Conservation (phyloP, 805 yeast genomes). For the Candida hispaniensis region DNA sequence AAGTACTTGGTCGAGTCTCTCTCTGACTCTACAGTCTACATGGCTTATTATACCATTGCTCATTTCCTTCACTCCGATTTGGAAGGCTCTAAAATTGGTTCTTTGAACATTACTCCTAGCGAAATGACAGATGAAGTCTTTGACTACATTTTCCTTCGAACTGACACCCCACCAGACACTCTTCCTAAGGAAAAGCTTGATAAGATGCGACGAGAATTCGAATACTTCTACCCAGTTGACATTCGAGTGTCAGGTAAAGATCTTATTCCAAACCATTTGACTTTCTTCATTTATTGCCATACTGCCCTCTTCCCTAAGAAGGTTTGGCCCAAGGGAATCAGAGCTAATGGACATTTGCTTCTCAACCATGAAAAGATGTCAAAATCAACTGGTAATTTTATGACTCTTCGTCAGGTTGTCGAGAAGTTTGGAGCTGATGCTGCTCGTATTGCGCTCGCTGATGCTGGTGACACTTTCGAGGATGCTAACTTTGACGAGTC, state of each 20-base stretch:
- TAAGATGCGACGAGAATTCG: constrained; percentile 82
- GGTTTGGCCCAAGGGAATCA: constrained; percentile 88
- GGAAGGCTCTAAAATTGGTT: constrained; percentile 68
- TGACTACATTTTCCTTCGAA: constrained; percentile 75
- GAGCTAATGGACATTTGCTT: constrained; percentile 92
- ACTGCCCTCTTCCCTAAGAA: constrained; percentile 85
- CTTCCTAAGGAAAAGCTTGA: constrained; percentile 60
- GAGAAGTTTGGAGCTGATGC: constrained; percentile 96
- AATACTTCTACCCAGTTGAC: constrained; percentile 93
- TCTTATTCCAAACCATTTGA: constrained; percentile 92
- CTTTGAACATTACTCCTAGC: constrained; percentile 62
- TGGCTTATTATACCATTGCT: constrained; percentile 84
- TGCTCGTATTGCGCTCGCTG: constrained; percentile 92
- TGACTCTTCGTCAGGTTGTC: constrained; percentile 76
- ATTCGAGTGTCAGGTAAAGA: constrained; percentile 91
- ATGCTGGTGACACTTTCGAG: constrained; percentile 95
- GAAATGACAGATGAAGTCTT: constrained; percentile 89
- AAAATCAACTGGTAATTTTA: constrained; percentile 92
- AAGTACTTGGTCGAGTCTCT: constrained; percentile 86
- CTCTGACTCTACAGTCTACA: constrained; percentile 92
- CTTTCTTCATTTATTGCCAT: constrained; percentile 88
- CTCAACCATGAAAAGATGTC: constrained; percentile 97
- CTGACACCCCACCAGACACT: constrained; percentile 42
- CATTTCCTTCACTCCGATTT: constrained; percentile 80
- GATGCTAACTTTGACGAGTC: constrained; percentile 97